Conservation (phyloP, 768 basidiomycete species). For the Leucogyrophana mollusca region DNA sequence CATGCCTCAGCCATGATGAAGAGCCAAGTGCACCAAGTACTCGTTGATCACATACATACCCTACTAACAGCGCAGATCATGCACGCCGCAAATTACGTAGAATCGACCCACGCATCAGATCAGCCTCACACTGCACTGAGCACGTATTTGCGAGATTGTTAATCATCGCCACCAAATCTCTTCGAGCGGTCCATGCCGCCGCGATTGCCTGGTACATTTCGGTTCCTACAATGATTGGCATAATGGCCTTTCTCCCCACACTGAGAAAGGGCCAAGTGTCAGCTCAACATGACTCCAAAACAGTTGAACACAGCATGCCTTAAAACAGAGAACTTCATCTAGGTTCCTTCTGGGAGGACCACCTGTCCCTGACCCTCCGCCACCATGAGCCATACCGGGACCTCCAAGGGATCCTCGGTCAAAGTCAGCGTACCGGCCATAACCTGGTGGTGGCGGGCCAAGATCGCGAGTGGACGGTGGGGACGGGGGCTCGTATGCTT, state of each 20-base stretch:
- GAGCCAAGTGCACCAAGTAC: no score
- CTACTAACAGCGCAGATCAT: no score
- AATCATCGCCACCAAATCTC: slow-evolving; percentile 31
- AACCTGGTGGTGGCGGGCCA: slow-evolving; percentile 90
- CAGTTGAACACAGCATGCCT: slow-evolving; percentile 44
- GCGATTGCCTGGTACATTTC: slow-evolving; percentile 88
- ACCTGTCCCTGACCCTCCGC: slow-evolving; percentile 31
- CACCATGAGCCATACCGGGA: slow-evolving; percentile 25
- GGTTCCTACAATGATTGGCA: slow-evolving; percentile 89
- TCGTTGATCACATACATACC: no score
- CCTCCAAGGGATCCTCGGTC: slow-evolving; percentile 50
- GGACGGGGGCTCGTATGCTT: slow-evolving; percentile 75
- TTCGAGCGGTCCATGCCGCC: slow-evolving; percentile 68
- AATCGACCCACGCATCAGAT: no score
- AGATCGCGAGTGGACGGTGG: slow-evolving; percentile 75
- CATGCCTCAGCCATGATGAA: no score
- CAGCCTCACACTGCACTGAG: no score
- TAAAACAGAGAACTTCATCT: slow-evolving; percentile 86
- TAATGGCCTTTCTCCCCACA: slow-evolving; percentile 95
- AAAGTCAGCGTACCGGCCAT: slow-evolving; percentile 79
- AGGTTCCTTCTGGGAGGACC: slow-evolving; percentile 63
- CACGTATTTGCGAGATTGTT: no score
- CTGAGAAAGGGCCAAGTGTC: slow-evolving; percentile 33
- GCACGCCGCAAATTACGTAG: no score
- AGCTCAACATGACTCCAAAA: slow-evolving; percentile 4